Evolutionary conservation across 2,329 filamentous ascomycete genomes (phyloP).

Genomic region (Diaporthe velutina): DNA sequence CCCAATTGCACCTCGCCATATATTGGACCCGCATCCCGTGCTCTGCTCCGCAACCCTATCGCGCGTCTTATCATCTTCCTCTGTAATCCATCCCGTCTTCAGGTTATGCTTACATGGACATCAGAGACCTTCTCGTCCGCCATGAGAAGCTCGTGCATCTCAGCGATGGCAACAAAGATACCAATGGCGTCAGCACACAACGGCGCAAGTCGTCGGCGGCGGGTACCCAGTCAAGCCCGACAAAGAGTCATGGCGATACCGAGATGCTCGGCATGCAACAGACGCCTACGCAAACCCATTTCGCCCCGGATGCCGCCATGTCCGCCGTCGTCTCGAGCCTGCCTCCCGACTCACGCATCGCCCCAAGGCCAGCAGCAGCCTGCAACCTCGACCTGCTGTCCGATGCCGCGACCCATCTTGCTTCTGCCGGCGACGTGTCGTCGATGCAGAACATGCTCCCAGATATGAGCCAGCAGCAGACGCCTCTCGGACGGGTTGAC

Average conservation of each 20-base stretch:
- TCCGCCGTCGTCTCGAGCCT: constrained; percentile 54
- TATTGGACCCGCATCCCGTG: constrained; percentile 28
- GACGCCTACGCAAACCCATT: constrained; percentile 50
- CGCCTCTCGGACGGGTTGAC: constrained; percentile 59
- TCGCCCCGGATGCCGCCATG: constrained; percentile 56
- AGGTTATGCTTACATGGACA: constrained; percentile 70
- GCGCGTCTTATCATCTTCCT: constrained; percentile 37
- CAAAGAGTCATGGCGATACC: constrained; percentile 61
- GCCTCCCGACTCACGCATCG: constrained; percentile 61
- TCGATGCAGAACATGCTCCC: constrained; percentile 65
- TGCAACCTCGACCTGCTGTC: constrained; percentile 72
- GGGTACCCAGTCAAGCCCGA: constrained; percentile 58
- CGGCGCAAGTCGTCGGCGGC: constrained; percentile 66
- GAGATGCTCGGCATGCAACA: constrained; percentile 61
- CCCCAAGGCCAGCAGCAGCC: constrained; percentile 58
- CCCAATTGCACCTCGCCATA: constrained; percentile 30
- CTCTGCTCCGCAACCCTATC: constrained; percentile 31
- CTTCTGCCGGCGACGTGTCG: constrained; percentile 66
- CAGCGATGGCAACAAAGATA: constrained; percentile 70
- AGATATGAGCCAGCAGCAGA: constrained; percentile 57
- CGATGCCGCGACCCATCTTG: constrained; percentile 67
- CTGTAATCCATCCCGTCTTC: constrained; percentile 4
- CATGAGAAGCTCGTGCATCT: constrained; percentile 76
- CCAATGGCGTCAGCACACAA: constrained; percentile 37
- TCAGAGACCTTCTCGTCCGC: constrained; percentile 73